A percentile compares a stretch with the other conserved stretches of the same genome.
phyloP scores from a whole-genome alignment of 2,329 filamentous ascomycete genomes.

The Colletotrichum higginsianum region DNA sequence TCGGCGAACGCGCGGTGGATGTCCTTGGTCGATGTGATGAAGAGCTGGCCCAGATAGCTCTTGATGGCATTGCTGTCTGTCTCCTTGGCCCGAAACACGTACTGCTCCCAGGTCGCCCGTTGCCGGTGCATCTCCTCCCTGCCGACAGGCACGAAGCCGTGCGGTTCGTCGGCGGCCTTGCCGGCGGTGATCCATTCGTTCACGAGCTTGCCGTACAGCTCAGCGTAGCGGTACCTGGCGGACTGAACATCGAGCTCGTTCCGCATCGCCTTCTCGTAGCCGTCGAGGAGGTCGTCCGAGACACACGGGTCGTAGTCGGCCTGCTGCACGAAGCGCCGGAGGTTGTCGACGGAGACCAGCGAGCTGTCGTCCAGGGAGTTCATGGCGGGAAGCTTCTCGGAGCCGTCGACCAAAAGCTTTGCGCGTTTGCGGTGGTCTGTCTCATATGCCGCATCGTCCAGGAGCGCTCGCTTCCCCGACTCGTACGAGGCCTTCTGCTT shows the following conservation, averaged over 20 bases:
- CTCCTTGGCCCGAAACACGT: constrained; percentile 66
- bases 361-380: constrained; percentile 49
- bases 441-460: constrained; percentile 49
- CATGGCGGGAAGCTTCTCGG: constrained; percentile 53
- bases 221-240: constrained; percentile 69
- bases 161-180: constrained; percentile 49
- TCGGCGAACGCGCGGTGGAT: constrained; percentile 58
- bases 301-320: constrained; percentile 68
- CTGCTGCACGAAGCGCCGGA: constrained; percentile 67
- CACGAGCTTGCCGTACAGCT: constrained; percentile 69
- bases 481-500: constrained; percentile 66
- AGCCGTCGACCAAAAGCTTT: constrained; percentile 52
- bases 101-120: constrained; percentile 67
- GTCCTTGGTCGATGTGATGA: constrained; percentile 55
- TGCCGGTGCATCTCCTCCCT: constrained; percentile 68
- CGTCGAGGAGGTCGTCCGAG: constrained; percentile 59
- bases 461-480: constrained; percentile 58
- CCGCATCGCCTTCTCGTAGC: constrained; percentile 64
- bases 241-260: constrained; percentile 63
- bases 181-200: constrained; percentile 66
- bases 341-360: constrained; percentile 55
- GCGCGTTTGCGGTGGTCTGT: constrained; percentile 50
- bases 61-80: constrained; percentile 62
- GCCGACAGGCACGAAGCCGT: constrained; percentile 62
- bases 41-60: constrained; percentile 66